A percentile compares a stretch with the other conserved stretches of the same genome.
These are phyloP conservation scores for Leccinum ochraceum DNA, from an alignment of 768 basidiomycete species.

Conservation along the genomic window DNA sequence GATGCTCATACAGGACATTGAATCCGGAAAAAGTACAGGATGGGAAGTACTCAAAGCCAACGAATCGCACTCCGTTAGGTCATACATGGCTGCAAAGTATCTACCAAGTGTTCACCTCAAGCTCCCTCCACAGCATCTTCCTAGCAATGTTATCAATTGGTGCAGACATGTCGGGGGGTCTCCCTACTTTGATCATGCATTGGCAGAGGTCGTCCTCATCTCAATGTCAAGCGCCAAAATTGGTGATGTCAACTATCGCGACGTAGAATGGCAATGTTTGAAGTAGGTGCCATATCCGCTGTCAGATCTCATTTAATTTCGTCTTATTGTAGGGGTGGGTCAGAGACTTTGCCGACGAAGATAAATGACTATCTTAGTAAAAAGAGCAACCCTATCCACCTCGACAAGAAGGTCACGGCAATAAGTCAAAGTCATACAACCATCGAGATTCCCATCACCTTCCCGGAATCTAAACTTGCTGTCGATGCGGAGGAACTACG, in stretches of 20 bases:
- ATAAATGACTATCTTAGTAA: background rate
- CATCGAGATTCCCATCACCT: background rate
- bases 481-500: background rate
- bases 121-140: constrained; percentile 18
- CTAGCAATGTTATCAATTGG: constrained; percentile 31
- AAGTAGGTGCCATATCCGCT: background rate
- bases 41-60: constrained; percentile 29
- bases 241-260: too few species aligned
- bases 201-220: too few species aligned
- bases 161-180: background rate
- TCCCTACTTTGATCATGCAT: background rate
- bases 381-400: too few species aligned
- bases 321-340: background rate
- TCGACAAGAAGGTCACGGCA: too few species aligned
- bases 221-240: too few species aligned
- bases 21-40: constrained; percentile 19
- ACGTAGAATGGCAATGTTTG: background rate
- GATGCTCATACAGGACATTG: constrained; percentile 21
- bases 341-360: background rate
- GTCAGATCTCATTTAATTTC: background rate
- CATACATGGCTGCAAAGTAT: constrained; percentile 24
- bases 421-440: too few species aligned
- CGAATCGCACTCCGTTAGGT: constrained; percentile 30
- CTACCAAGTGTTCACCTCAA: constrained; percentile 18
- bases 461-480: background rate